Evolutionary conservation across 805 yeast genomes (phyloP), one percentile per base, ranked within the genome.

Genomic region (Lipomyces chichibuensis): DNA sequence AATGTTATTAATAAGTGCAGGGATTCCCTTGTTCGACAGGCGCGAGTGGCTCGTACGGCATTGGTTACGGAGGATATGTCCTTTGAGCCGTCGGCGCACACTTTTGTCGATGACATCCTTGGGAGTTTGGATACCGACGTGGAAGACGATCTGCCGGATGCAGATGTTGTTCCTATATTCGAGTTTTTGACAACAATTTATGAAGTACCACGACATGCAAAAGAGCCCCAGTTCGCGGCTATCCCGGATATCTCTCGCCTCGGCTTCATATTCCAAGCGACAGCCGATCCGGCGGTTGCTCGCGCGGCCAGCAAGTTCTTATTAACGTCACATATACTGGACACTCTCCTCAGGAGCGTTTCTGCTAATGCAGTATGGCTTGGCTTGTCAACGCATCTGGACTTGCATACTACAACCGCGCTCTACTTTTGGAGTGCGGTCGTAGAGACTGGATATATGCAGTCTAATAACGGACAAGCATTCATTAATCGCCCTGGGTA

Each of bases 391-490:
- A n/a, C 53, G 14, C 63, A 51, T 14, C 23, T 51, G 39, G 13
- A 51, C 9, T 14, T 57, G 14, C 62, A 59, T 13, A 8, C 62
- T 2, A 55, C 62, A 2, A 32, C 43, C 23, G 62, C 63, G n/a
- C 59, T 66, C 8, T 66, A 64, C 23, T 60, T 62, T 17, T 57
- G 64, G 25, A 54, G 63, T 13, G 67, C 59, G 4, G 54, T 61
- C 2, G 61, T 66, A 2, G 59, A 58, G 49, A 33, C 33, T 11
- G 27, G 20, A 5, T 59, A 60, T 32, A 33, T 57, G 14, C 6
- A 11, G 27, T 37, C 64, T 13, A 32, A 35, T 11, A 17, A 23
- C 6, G 58, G 46, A 20, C 65, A 60, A 35, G 37, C 59, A 3
- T 58, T 66, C 17, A 14, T 66, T 23, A 29, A 17, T 8, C 43